Conservation (phyloP, 1,139 yeast species). For the Geotrichum histeridarum region DNA sequence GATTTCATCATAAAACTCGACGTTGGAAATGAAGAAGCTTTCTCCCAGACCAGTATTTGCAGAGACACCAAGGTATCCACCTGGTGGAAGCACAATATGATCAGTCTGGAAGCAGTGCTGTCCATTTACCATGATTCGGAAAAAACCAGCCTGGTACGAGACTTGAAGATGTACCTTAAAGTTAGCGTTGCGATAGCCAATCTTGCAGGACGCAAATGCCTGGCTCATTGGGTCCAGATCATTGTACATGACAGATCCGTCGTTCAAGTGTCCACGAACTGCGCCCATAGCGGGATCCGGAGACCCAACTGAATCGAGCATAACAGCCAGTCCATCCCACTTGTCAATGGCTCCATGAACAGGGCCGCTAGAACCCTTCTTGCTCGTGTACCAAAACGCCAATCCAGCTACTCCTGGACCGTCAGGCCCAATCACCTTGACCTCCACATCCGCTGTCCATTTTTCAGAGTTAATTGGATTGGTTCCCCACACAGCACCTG, state of each 20-base stretch:
- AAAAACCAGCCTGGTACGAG: conserved; percentile 34
- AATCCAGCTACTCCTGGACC: conserved; percentile 36
- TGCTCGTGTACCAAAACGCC: conserved; percentile 37
- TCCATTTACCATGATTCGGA: conserved; percentile 39
- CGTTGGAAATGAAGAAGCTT: conserved; percentile 30
- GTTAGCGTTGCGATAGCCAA: conserved; percentile 37
- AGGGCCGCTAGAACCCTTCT: conserved; percentile 32
- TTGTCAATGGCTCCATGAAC: conserved; percentile 37
- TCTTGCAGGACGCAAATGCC: conserved; percentile 37
- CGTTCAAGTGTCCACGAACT: conserved; percentile 40
- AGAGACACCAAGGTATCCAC: conserved; percentile 36
- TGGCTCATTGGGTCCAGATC: conserved; percentile 23
- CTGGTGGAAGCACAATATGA: conserved; percentile 34
- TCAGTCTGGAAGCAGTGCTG: conserved; percentile 37
- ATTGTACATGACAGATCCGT: conserved; percentile 31
- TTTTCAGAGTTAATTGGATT: conserved; percentile 29
- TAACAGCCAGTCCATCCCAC: conserved; percentile 41
- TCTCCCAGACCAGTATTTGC: conserved; percentile 37
- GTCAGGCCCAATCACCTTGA: conserved; percentile 34
- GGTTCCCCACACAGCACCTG: conserved; percentile 37
- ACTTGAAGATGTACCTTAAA: conserved; percentile 32
- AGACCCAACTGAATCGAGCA: conserved; percentile 33
- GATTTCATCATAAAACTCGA: conserved; percentile 21
- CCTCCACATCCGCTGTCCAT: conserved; percentile 36
- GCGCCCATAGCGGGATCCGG: conserved; percentile 30